These are phyloP conservation scores for Ganoderma boninense DNA, from an alignment of 1,284 basidiomycete species.

Conservation along the genomic window DNA sequence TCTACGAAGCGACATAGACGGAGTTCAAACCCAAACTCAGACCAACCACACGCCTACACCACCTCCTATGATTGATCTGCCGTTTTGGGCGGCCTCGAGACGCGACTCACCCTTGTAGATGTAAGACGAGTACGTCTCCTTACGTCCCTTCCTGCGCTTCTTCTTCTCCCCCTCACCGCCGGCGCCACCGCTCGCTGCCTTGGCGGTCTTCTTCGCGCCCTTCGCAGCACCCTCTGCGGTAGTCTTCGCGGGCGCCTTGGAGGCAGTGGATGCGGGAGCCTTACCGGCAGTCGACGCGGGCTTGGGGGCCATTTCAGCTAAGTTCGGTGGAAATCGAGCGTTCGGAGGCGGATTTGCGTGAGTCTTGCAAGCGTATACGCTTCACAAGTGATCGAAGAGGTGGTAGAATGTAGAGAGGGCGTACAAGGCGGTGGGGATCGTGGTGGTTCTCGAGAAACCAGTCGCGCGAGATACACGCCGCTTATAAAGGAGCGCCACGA, in stretches of 20 bases:
- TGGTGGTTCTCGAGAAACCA: slow-evolving; percentile 30
- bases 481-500: slow-evolving; percentile 34
- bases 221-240: slow-evolving; percentile 74
- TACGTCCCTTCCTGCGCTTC: slow-evolving; percentile 90
- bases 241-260: slow-evolving; percentile 82
- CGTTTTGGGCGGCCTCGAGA: not conserved
- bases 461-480: slow-evolving; percentile 19
- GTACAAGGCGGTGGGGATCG: slow-evolving; percentile 21
- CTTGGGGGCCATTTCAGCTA: slow-evolving; percentile 74
- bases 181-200: slow-evolving; percentile 60
- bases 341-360: not conserved
- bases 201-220: slow-evolving; percentile 81
- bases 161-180: slow-evolving; percentile 79
- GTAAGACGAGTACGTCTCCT: slow-evolving; percentile 94
- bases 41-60: not conserved
- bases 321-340: not conserved
- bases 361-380: not conserved
- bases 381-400: not conserved
- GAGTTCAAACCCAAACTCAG: slow-evolving; percentile 4
- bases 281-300: slow-evolving; percentile 86
- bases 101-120: slow-evolving; percentile 85
- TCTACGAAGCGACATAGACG: not conserved
- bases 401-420: not conserved
- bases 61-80: not conserved
- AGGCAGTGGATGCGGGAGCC: slow-evolving; percentile 78